Evolutionary conservation across 2,329 filamentous ascomycete species (phyloP), one percentile per base, ranked within the genome.

Genomic region (Westerdykella ornata): DNA sequence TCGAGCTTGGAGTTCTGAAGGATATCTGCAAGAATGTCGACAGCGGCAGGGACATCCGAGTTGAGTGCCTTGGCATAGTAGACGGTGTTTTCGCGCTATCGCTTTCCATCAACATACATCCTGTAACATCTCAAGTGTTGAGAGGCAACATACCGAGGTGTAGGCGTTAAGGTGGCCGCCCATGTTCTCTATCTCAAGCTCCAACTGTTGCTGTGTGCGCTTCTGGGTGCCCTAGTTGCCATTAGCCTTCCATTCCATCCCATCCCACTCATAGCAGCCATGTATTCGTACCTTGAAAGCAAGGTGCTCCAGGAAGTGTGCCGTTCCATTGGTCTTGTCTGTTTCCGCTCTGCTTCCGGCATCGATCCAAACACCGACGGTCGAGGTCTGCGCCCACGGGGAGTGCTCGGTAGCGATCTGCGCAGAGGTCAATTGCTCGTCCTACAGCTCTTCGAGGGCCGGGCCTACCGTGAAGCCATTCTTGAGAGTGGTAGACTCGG

Each of bases 11-110:
- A 97, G 82, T 98, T 94, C 72, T 97, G 92, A 49, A 98, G 86
- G 68, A 98, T 98, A 69, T 98, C 92, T 76, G 92, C 85, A 48
- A 98, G 87, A 64, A 98, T 97, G 71, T 98, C 88, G 71, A 98
- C 92, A 66, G 87, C 87, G 70, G 89, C 85, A 62, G 89, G 89
- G 48, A 97, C 88, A 68, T 98, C 90, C 72, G 85, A 82, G 77
- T 98, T 98, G 78, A 98, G 95, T 53, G 90, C 84, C 77, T 97
- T 96, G 72, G 92, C 92, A 72, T 97, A 98, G 81, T 98, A 98
- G 67, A 98, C 92, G 62, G 92, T 98, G 80, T 96, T 97, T 73
- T 98, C 92, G 71, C 92, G 88, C 89, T 69, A 54, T 48, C 20
- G 32, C 22, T 37, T 87, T 62, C 51, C 49, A 48, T 64, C 54